These are phyloP conservation scores for Pythium rishiriense DNA, from an alignment of 352 stramenopile genomes.

Conservation along the genomic window DNA sequence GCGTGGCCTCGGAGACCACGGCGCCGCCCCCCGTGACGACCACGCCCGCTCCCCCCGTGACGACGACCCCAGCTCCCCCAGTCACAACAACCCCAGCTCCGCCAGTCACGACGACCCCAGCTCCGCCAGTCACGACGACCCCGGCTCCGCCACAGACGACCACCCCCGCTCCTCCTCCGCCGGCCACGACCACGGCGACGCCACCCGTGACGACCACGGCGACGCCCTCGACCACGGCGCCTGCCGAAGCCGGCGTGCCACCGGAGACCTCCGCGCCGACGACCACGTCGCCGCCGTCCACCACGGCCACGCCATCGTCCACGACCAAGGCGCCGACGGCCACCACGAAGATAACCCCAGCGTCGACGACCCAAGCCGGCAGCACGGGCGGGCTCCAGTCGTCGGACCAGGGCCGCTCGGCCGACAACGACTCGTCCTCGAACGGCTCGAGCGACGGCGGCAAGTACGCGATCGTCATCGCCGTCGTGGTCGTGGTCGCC, in stretches of 20 bases:
- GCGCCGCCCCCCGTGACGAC: not conserved
- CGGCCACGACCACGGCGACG: not conserved
- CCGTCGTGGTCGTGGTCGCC: conserved; percentile 12
- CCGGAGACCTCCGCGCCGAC: not conserved
- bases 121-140: not conserved
- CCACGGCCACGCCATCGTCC: conserved; percentile 3
- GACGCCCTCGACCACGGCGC: not conserved
- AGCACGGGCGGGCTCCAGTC: not conserved
- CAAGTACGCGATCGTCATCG: conserved; percentile 23
- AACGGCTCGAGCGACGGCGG: not conserved
- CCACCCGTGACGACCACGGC: conserved; percentile 1
- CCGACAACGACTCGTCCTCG: not conserved
- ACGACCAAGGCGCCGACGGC: no score
- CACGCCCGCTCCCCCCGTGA: not conserved
- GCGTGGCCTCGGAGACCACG: not conserved
- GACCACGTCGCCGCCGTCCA: not conserved
- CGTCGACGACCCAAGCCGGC: not conserved
- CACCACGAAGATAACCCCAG: not conserved
- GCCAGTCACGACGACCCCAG: not conserved
- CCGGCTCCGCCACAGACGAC: conserved; percentile 3
- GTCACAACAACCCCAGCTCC: not conserved
- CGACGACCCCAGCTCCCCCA: not conserved
- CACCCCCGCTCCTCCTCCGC: not conserved
- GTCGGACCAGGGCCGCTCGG: not conserved
- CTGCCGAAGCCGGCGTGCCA: not conserved